Evolutionary conservation across 75 land plant species (phyloP).

Genomic region (Adiantum capillusveneris): DNA sequence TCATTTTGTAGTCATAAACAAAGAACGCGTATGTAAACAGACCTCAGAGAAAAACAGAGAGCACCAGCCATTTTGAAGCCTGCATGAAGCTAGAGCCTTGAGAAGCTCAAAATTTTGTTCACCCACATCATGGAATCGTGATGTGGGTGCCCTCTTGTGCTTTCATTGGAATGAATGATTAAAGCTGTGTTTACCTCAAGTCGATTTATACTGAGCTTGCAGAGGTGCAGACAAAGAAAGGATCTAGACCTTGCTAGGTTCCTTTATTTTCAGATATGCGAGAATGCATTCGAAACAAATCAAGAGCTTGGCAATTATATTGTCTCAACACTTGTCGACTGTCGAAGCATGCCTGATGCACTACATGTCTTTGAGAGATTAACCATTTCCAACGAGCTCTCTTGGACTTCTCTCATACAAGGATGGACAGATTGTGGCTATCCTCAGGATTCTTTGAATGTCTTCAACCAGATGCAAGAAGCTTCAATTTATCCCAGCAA

Average conservation of each 20-base stretch:
- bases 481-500: background rate
- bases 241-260: background rate
- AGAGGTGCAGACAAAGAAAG: background rate
- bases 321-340: conserved; percentile 6
- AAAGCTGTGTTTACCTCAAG: too few relatives aligned
- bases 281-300: background rate
- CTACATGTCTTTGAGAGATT: conserved; percentile 3
- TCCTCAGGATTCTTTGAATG: background rate
- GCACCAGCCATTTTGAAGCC: too few relatives aligned
- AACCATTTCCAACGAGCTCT: background rate
- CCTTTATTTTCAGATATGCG: background rate
- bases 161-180: too few relatives aligned
- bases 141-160: too few relatives aligned
- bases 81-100: too few relatives aligned
- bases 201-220: background rate
- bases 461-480: background rate
- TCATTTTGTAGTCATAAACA: too few relatives aligned
- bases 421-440: conserved; percentile 6
- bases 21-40: too few relatives aligned
- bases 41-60: too few relatives aligned
- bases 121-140: too few relatives aligned
- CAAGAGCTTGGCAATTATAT: conserved; percentile 3
- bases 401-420: conserved; percentile 13
- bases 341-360: conserved; percentile 2
- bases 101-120: too few relatives aligned